Base-by-base conservation (phyloP, 2,329 filamentous ascomycete genomes). In the Colletotrichum spaethianum region DNA sequence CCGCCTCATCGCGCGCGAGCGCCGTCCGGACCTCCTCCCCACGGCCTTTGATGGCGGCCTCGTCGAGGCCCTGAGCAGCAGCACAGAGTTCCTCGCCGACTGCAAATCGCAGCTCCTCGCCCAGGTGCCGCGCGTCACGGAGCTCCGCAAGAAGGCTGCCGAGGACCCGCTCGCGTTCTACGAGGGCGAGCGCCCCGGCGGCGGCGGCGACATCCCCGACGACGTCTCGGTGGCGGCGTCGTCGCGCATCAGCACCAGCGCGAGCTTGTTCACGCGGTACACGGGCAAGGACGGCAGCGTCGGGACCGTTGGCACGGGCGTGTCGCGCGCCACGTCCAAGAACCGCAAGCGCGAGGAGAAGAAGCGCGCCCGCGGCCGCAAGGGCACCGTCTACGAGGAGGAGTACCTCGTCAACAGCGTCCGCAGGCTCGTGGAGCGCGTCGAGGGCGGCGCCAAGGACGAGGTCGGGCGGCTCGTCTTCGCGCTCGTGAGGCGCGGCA, bases 311-410 rank as follows among this genome's bases (percentile, higher is more conserved):
- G 93, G 91, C 26, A 95, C 93, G 16, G 90, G 91, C 38, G 91
- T 93, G 2, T 93, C 91, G 61, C 89, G 95, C 16, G 93, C 93
- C 70, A 98, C 94, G 50, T 93, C 91, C 79, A 97, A 96, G 86
- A 98, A 97, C 79, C 91, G 95, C 63, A 88, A 93, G 31, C 89
- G 95, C 26, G 96, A 99, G 82, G 96, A 99, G 86, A 91, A 97
- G 81, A 99, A 99, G 88, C 91, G 96, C 20, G 96, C 96, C 0
- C 87, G 94, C 9, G 96, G 96, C 31, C 96, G 98, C 81, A 98
- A 98, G 86, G 96, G 96, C 14, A 98, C 94, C 20, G 94, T 99
- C 6, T 99, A 99, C 81, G 96, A 99, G 82, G 96, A 98, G 79
- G 96, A 98, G 82, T 99, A 99, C 81, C 89, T 99, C 6, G 92